Percentiles rank a stretch among this genome's conserved stretches.
phyloP scores from a whole-genome alignment of 1,139 yeast genomes.

The Hanseniaspora uvarum region DNA sequence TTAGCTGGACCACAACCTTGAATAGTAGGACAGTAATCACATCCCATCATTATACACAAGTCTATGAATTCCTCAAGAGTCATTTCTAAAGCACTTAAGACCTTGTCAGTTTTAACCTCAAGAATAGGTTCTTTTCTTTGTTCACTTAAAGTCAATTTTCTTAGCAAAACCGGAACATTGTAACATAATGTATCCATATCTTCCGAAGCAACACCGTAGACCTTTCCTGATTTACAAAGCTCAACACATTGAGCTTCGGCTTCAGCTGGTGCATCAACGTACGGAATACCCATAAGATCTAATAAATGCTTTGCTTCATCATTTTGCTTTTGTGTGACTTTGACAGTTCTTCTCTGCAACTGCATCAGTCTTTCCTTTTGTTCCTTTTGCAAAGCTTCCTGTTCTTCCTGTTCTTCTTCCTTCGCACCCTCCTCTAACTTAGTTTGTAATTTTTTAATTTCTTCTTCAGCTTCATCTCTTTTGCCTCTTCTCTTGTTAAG shows the following conservation, averaged over 20 bases:
- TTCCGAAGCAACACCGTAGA: slow-evolving; percentile 94
- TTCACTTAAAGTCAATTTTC: slow-evolving; percentile 89
- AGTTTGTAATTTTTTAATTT: slow-evolving; percentile 37
- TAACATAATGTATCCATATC: slow-evolving; percentile 98
- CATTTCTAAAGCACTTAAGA: slow-evolving; percentile 67
- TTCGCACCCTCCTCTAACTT: slow-evolving; percentile 67
- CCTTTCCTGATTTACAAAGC: slow-evolving; percentile 75
- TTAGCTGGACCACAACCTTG: slow-evolving; percentile 94
- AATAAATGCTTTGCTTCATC: slow-evolving; percentile 81
- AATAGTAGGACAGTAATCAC: slow-evolving; percentile 94
- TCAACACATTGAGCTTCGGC: slow-evolving; percentile 99
- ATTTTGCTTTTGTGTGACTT: slow-evolving; percentile 80
- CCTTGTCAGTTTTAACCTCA: slow-evolving; percentile 61
- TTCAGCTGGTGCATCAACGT: slow-evolving; percentile 87
- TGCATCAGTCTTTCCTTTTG: slow-evolving; percentile 37
- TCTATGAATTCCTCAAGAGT: slow-evolving; percentile 70
- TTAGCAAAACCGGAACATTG: slow-evolving; percentile 66
- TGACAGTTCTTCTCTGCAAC: slow-evolving; percentile 70
- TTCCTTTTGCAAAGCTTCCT: slow-evolving; percentile 28
- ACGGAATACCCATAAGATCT: slow-evolving; percentile 89
- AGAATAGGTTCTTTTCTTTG: slow-evolving; percentile 87
- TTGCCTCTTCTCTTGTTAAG: slow-evolving; percentile 71
- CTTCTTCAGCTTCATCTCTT: slow-evolving; percentile 73
- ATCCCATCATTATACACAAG: slow-evolving; percentile 83
- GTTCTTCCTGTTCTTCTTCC: slow-evolving; percentile 70